Evolutionary conservation across 2,329 filamentous ascomycete genomes (phyloP).

Genomic region (Exophiala spinifera): DNA sequence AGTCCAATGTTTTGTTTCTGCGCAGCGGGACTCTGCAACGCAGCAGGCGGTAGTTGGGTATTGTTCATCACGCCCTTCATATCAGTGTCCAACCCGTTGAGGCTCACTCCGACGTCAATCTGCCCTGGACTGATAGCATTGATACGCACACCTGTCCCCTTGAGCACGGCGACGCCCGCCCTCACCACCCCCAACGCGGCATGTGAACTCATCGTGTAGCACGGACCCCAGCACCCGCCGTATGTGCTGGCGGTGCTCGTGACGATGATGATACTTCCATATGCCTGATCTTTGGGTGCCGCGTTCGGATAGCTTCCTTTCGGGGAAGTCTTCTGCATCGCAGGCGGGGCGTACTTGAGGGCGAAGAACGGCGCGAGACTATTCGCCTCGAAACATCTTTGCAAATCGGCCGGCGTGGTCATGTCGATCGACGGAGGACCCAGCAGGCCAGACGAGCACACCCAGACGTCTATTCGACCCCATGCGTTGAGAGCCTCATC

Average conservation of each 20-base stretch:
- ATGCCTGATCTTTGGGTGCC: conserved; percentile 57
- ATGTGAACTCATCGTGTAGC: conserved; percentile 60
- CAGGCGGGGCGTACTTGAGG: conserved; percentile 61
- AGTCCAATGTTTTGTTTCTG: conserved; percentile 55
- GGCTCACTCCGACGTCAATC: conserved; percentile 26
- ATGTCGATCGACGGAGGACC: conserved; percentile 56
- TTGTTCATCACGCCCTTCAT: conserved; percentile 41
- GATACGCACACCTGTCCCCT: conserved; percentile 31
- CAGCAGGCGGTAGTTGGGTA: conserved; percentile 55
- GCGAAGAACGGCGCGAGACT: conserved; percentile 63
- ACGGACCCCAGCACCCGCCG: conserved; percentile 59
- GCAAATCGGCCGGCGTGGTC: conserved; percentile 56
- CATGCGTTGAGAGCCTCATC: conserved; percentile 62
- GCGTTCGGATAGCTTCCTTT: conserved; percentile 58
- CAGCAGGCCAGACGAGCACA: conserved; percentile 56
- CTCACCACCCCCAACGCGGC: conserved; percentile 60
- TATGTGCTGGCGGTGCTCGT: conserved; percentile 56
- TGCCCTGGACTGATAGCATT: conserved; percentile 33
- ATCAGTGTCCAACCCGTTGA: conserved; percentile 44
- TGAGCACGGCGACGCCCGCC: conserved; percentile 30
- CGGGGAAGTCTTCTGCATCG: conserved; percentile 59
- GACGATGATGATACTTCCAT: conserved; percentile 63
- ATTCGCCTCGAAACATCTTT: conserved; percentile 59
- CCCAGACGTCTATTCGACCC: conserved; percentile 60
- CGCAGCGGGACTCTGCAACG: conserved; percentile 50